Percentiles rank a stretch among this genome's conserved stretches.
phyloP scores from a whole-genome alignment of 352 stramenopile species.

The Discostella stelligera region DNA sequence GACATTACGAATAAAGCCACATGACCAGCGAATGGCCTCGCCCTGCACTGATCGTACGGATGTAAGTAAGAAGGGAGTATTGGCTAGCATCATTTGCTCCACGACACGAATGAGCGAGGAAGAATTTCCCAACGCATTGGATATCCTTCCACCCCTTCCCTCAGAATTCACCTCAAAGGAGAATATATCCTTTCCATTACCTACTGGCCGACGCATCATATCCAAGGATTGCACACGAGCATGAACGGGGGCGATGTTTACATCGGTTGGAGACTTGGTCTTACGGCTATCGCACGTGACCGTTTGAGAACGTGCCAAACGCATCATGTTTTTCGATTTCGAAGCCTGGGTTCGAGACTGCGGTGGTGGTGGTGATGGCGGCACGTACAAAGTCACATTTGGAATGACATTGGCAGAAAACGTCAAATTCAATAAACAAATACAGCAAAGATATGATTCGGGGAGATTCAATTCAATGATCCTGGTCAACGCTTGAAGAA shows the following conservation, averaged over 20 bases:
- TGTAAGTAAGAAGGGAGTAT: constrained; percentile 33
- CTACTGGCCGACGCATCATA: background rate
- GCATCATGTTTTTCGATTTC: background rate
- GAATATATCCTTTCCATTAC: background rate
- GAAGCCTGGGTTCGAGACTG: too few species aligned
- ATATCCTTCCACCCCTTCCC: background rate
- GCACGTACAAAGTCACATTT: constrained; percentile 33
- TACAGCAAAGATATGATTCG: constrained; percentile 52
- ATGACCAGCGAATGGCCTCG: constrained; percentile 56
- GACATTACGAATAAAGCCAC: constrained; percentile 57
- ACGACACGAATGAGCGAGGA: constrained; percentile 46
- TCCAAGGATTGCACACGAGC: background rate
- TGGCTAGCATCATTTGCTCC: constrained; percentile 44
- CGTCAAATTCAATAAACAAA: constrained; percentile 61
- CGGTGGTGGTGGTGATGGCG: background rate
- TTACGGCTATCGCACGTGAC: background rate
- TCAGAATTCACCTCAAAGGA: background rate
- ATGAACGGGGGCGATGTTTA: background rate
- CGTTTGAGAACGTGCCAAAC: background rate
- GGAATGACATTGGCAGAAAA: constrained; percentile 45
- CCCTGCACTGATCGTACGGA: constrained; percentile 49
- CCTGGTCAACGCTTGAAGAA: constrained; percentile 39
- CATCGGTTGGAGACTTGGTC: background rate
- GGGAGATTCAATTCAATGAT: constrained; percentile 42
- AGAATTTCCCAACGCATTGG: constrained; percentile 34